Percentiles rank a stretch among this genome's conserved stretches.
phyloP scores from a whole-genome alignment of 2,329 filamentous ascomycete genomes.

The Monosporascus sp. region DNA sequence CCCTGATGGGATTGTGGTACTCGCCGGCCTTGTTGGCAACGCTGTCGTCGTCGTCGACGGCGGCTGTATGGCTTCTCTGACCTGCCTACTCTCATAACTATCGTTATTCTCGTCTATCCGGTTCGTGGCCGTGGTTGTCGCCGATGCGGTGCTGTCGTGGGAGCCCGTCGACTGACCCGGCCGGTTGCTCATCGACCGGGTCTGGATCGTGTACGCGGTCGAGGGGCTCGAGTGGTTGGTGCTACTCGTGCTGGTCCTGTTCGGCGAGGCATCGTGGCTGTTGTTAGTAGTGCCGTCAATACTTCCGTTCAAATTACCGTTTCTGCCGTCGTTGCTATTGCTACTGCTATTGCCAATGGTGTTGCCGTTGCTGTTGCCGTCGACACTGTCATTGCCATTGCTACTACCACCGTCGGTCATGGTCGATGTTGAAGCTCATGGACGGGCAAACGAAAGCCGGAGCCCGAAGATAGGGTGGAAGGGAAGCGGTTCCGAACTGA shows the following conservation, averaged over 20 bases:
- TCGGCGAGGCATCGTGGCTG: background rate
- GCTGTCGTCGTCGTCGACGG: background rate
- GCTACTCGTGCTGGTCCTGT: background rate
- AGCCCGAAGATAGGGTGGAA: background rate
- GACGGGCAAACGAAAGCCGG: background rate
- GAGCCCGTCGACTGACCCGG: background rate
- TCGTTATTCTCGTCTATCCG: too few relatives aligned
- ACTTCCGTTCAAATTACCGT: background rate
- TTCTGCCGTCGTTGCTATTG: background rate
- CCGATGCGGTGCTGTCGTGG: too few relatives aligned
- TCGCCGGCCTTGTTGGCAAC: background rate
- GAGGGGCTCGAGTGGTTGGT: background rate
- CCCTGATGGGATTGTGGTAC: background rate
- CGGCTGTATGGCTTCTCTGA: background rate
- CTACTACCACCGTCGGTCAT: conserved; percentile 20
- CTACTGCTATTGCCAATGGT: conserved; percentile 12
- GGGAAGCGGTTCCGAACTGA: background rate
- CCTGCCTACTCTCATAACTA: too few relatives aligned
- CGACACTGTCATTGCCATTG: background rate
- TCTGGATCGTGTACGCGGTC: background rate
- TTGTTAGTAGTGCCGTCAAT: conserved; percentile 14
- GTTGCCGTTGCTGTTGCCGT: conserved; percentile 1
- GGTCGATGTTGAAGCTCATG: background rate
- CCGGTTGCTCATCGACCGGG: background rate
- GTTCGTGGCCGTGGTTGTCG: too few relatives aligned